Base-by-base conservation (phyloP, 345 rosid genomes). In the Gossypium australe region DNA sequence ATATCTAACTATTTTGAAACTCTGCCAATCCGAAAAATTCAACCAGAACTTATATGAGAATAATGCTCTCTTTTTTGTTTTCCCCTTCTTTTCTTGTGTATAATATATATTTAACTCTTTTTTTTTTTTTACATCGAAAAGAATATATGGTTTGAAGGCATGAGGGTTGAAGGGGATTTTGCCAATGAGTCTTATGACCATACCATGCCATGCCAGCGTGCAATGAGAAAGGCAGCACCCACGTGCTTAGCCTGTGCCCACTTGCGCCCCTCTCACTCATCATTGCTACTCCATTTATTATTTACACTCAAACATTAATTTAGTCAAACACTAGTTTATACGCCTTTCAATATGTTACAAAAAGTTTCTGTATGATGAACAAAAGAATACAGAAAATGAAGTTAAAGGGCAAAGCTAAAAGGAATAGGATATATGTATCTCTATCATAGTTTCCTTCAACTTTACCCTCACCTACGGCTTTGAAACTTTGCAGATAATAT, bases 191-290 rank as follows among this genome's bases (percentile, higher is more conserved):
- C 72, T 17, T 69, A 49, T 69, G 72, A 57, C 43, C 72, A 49
- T 48, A 57, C 43, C 72, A 49, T 25, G 71, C 65, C 72, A 44
- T 70, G 78, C 67, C 87, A 87, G 90, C 87, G 94, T 87, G 95
- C 92, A 67, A 86, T 73, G 83, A 82, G 82, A 85, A 84, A 79
- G 82, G 84, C 81, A 83, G 83, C 74, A 71, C 88, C 94, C 97
- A 90, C 97, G 89, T 90, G 94, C 92, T 83, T 88, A 82, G 84
- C 87, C 88, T 87, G 86, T 85, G 85, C 89, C 90, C 93, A 89
- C 89, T 73, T 81, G 79, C 76, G 78, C 67, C 78, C 82, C 74
- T 78, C 81, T 61, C 79, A 70, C 94, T 87, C 98, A 94, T 91
- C 94, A 92, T 89, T 90, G 90, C 89, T 80, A 58, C 78, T 34